A percentile compares a stretch with the other conserved stretches of the same genome.
Conservation (phyloP, 1,139 yeast species). For the Blastobotrys apis region DNA sequence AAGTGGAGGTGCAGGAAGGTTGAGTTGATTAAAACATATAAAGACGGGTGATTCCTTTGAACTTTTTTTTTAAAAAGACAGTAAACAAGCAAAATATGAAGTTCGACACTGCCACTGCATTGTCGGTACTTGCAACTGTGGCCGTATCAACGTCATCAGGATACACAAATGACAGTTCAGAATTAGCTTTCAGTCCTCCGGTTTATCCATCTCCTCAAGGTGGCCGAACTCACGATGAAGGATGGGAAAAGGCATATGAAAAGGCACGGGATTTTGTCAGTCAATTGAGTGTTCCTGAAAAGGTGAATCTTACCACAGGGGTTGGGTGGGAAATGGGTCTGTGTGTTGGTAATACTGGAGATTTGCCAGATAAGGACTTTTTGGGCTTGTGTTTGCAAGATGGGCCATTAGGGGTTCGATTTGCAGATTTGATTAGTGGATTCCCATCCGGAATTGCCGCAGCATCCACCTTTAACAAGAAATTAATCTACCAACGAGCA, state of each 20-base stretch:
- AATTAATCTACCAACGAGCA: slow-evolving; percentile 50
- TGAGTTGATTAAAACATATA: too few species aligned
- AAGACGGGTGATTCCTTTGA: too few species aligned
- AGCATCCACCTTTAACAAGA: slow-evolving; percentile 56
- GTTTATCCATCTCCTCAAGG: slow-evolving; percentile 25
- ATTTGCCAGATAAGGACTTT: slow-evolving; percentile 53
- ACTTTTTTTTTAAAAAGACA: too few species aligned
- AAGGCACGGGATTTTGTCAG: slow-evolving; percentile 50
- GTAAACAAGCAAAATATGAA: too few species aligned
- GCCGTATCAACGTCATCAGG: too few species aligned
- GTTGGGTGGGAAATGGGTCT: slow-evolving; percentile 56
- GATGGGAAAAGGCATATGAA: slow-evolving; percentile 10
- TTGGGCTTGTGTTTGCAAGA: slow-evolving; percentile 59
- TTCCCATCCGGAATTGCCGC: slow-evolving; percentile 59
- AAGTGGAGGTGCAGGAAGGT: too few species aligned
- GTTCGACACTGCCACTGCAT: too few species aligned
- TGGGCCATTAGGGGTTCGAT: slow-evolving; percentile 61
- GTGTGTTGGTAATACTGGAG: slow-evolving; percentile 62
- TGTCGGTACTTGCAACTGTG: too few species aligned
- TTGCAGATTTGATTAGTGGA: slow-evolving; percentile 53
- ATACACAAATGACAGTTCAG: neutral
- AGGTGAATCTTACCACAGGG: slow-evolving; percentile 63
- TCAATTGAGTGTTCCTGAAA: slow-evolving; percentile 54
- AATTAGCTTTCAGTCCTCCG: slow-evolving; percentile 19
- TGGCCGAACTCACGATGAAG: slow-evolving; percentile 16